Evolutionary conservation across 2,329 filamentous ascomycete species (phyloP), one percentile per base, ranked within the genome.

Genomic region (Eutypella sp.): DNA sequence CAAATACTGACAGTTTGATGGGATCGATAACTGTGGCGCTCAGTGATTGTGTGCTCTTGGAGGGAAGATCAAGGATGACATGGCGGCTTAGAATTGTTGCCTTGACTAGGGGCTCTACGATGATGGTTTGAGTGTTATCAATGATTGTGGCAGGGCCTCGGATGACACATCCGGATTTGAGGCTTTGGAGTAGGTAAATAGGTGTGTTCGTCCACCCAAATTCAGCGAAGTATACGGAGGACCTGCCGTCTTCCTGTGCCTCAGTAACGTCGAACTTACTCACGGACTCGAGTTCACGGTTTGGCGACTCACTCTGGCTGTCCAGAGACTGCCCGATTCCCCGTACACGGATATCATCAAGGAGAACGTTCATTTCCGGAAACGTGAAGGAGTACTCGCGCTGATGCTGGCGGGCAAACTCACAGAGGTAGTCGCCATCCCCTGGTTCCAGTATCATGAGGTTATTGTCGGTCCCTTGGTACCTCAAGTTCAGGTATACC

Each of bases 1-100:
- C 84, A 57, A 90, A 90, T 46, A 90, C 84, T 55, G 80, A 85
- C 2, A 91, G 73, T 63, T 87, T 76, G 55, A 90, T 85, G 0
- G 85, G 86, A 58, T 89, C 83, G 0, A 88, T 79, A 20, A 79
- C 74, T 13, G 47, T 24, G 38, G 47, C 44, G 8, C 47, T 37
- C 33, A 64, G 50, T 29, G 52, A 49, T 82, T 72, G 45, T 83
- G 78, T 29, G 84, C 41, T 65, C 48, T 82, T 63, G 2, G 82
- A 83, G 13, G 76, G 73, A 3, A 73, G 73, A 1, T 40, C 37
- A 22, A 18, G 29, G 11, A 70, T 59, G 4, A 69, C 64, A 25
- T 65, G 62, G 45, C 59, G 64, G 15, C 62, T 55, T 0, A 68
- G 52, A n/a, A 68, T 60, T 2, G 52, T 62, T 1, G 66, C 64